These are phyloP conservation scores for Blastobotrys peoriensis DNA, from an alignment of 805 yeast genomes.

Conservation along the genomic window DNA sequence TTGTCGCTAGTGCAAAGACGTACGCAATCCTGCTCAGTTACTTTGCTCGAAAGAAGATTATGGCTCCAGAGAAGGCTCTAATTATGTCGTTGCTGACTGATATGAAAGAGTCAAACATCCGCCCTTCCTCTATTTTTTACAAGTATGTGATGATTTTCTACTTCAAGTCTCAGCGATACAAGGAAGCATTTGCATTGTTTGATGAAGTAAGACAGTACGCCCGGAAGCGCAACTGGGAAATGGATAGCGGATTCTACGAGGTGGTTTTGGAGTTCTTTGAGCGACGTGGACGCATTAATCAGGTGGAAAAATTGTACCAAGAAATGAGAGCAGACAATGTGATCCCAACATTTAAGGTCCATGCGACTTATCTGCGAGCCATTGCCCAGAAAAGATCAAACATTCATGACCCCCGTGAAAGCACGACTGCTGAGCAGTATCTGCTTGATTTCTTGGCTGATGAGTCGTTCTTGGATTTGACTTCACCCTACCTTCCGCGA, in stretches of 20 bases:
- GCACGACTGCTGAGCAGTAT: constrained; percentile 11
- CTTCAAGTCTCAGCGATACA: neutral
- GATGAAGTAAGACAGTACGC: neutral
- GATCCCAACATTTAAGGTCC: constrained; percentile 18
- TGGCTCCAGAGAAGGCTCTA: neutral
- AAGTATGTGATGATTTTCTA: neutral
- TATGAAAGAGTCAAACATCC: too few species aligned
- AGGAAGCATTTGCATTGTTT: neutral
- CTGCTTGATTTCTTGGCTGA: constrained; percentile 13
- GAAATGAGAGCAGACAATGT: constrained; percentile 17
- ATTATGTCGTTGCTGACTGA: neutral
- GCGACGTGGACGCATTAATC: constrained; percentile 7
- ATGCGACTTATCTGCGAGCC: constrained; percentile 22
- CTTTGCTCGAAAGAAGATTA: neutral
- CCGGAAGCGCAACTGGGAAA: neutral
- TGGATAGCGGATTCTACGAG: neutral
- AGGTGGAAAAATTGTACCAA: constrained; percentile 14
- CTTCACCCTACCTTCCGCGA: constrained; percentile 23
- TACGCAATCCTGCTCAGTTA: constrained; percentile 20
- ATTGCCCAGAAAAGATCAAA: neutral
- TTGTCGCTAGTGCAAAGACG: constrained; percentile 19
- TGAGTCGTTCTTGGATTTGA: constrained; percentile 22
- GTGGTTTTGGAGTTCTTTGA: constrained; percentile 12
- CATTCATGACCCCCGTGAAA: constrained; percentile 4
- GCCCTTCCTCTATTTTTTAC: neutral